These are phyloP conservation scores for Nitzschia sp. DNA, from an alignment of 108 stramenopile species.

Conservation along the genomic window DNA sequence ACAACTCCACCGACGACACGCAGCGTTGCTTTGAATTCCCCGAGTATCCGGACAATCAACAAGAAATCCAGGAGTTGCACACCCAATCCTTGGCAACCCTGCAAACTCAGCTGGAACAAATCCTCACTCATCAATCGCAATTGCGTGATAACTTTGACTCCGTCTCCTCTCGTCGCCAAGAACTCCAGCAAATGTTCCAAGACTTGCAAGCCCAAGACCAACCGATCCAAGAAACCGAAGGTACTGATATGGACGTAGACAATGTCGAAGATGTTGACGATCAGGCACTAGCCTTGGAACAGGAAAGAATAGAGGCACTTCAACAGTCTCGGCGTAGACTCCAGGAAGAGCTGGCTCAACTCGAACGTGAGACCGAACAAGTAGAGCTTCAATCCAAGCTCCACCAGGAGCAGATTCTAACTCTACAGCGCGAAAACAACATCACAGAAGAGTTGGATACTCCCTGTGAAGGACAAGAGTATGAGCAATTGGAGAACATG, in stretches of 20 bases:
- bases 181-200: constrained; percentile 39
- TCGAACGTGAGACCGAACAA: constrained; percentile 23
- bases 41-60: neutral
- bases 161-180: constrained; percentile 23
- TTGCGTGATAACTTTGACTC: constrained; percentile 19
- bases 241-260: constrained; percentile 19
- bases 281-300: constrained; percentile 34
- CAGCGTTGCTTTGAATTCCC: constrained; percentile 21
- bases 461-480: neutral
- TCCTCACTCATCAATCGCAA: constrained; percentile 4
- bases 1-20: neutral
- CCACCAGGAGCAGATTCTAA: constrained; percentile 29
- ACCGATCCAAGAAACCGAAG: constrained; percentile 12
- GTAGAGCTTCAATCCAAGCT: constrained; percentile 1
- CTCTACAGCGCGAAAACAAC: constrained; percentile 22
- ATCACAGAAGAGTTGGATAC: neutral
- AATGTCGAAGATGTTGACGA: constrained; percentile 39
- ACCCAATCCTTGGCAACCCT: constrained; percentile 27
- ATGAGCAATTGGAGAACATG: constrained; percentile 25
- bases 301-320: constrained; percentile 38
- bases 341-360: constrained; percentile 21
- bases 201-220: constrained; percentile 29
- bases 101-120: constrained; percentile 15
- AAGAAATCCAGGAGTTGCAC: constrained; percentile 17
- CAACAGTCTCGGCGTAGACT: constrained; percentile 25